phyloP scores from a whole-genome alignment of 371 early-diverging fungal species.

The Apophysomyces trapeziformis region DNA sequence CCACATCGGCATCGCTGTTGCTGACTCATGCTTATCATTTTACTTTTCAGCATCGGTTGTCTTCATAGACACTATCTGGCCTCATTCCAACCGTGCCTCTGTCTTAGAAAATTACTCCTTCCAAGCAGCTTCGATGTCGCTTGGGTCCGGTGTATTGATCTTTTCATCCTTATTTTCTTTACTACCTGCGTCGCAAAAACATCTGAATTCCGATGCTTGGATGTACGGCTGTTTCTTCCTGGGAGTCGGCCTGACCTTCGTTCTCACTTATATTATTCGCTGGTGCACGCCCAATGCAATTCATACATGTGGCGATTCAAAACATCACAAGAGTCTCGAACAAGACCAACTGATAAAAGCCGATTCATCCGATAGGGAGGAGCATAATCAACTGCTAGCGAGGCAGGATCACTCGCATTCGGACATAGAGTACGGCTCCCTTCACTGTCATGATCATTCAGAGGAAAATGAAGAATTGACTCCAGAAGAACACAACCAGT shows the following conservation, averaged over 20 bases:
- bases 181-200: conserved; percentile 39
- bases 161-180: conserved; percentile 42
- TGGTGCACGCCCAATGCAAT: conserved; percentile 45
- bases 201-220: conserved; percentile 24
- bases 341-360: background rate
- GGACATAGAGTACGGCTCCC: conserved; percentile 15
- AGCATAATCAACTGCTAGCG: background rate
- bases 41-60: conserved; percentile 18
- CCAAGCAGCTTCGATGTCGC: conserved; percentile 40
- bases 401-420: background rate
- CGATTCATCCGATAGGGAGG: background rate
- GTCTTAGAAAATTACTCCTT: conserved; percentile 29
- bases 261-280: conserved; percentile 37
- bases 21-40: background rate
- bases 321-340: background rate
- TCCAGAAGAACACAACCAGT: conserved; percentile 7
- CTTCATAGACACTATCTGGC: conserved; percentile 19
- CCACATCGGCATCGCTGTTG: background rate
- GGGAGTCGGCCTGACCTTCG: conserved; percentile 36
- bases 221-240: conserved; percentile 40
- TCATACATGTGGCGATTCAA: conserved; percentile 39
- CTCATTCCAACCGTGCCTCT: conserved; percentile 12
- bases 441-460: conserved; percentile 3
- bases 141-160: conserved; percentile 48
- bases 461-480: background rate